Conservation (phyloP, 768 basidiomycete genomes). For the Pulveroboletus sp. region DNA sequence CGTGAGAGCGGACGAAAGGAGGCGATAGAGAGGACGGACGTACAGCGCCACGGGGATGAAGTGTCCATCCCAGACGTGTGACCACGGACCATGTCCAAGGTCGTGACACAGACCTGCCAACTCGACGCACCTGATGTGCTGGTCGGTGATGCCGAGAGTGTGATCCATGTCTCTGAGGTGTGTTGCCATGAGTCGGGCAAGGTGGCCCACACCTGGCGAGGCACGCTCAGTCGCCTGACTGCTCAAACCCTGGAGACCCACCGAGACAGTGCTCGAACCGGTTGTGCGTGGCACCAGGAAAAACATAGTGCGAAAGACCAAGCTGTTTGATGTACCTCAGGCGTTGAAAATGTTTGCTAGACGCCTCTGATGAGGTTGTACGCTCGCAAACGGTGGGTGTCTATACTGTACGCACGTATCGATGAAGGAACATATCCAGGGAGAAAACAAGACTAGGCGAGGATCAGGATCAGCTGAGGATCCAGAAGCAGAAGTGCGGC, state of each 20-base stretch:
- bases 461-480: background rate
- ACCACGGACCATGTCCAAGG: constrained; percentile 83
- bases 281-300: constrained; percentile 74
- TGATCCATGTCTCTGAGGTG: constrained; percentile 57
- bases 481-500: background rate
- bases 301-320: constrained; percentile 70
- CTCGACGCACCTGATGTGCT: constrained; percentile 73
- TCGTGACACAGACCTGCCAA: constrained; percentile 82
- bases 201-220: constrained; percentile 62
- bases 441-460: constrained; percentile 26
- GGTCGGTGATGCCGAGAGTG: constrained; percentile 57
- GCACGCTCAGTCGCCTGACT: background rate
- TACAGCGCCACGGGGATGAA: constrained; percentile 70
- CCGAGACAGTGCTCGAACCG: constrained; percentile 85
- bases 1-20: background rate
- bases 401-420: constrained; percentile 49
- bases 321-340: constrained; percentile 76
- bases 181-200: constrained; percentile 59
- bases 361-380: background rate
- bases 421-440: constrained; percentile 46
- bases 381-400: background rate
- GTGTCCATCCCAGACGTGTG: constrained; percentile 73
- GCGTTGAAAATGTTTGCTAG: constrained; percentile 71
- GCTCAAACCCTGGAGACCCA: constrained; percentile 18
- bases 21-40: constrained; percentile 19